phyloP scores from a whole-genome alignment of 768 basidiomycete species.

The Amanita thiersii region DNA sequence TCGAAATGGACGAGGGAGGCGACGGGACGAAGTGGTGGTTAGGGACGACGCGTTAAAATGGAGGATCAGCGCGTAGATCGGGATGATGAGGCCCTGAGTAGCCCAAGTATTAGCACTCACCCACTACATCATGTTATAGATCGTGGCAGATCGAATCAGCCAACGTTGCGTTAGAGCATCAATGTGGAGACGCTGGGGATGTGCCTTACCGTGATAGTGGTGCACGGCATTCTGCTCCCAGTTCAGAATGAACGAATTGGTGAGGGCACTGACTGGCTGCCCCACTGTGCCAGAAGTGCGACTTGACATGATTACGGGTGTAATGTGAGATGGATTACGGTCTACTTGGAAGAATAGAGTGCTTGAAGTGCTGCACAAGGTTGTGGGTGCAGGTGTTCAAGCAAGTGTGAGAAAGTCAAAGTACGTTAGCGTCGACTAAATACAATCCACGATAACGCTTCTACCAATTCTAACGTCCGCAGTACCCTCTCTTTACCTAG shows the following conservation, averaged over 20 bases:
- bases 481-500: neutral
- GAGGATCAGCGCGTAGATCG: neutral
- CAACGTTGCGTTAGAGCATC: neutral
- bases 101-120: too few relatives aligned
- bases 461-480: too few relatives aligned
- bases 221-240: slow-evolving; percentile 1
- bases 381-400: too few relatives aligned
- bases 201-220: slow-evolving; percentile 5
- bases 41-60: too few relatives aligned
- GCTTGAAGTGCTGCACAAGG: too few relatives aligned
- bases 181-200: neutral
- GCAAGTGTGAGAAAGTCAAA: too few relatives aligned
- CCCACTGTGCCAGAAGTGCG: neutral
- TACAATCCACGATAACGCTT: neutral
- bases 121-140: too few relatives aligned
- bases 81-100: neutral
- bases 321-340: too few relatives aligned
- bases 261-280: neutral
- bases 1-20: too few relatives aligned
- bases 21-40: too few relatives aligned
- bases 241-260: slow-evolving; percentile 2
- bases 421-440: neutral
- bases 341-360: too few relatives aligned
- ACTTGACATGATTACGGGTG: neutral
- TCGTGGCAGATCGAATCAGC: too few relatives aligned